Evolutionary conservation across 139 green algal genomes (phyloP).

Genomic region (Chlorella sp.): DNA sequence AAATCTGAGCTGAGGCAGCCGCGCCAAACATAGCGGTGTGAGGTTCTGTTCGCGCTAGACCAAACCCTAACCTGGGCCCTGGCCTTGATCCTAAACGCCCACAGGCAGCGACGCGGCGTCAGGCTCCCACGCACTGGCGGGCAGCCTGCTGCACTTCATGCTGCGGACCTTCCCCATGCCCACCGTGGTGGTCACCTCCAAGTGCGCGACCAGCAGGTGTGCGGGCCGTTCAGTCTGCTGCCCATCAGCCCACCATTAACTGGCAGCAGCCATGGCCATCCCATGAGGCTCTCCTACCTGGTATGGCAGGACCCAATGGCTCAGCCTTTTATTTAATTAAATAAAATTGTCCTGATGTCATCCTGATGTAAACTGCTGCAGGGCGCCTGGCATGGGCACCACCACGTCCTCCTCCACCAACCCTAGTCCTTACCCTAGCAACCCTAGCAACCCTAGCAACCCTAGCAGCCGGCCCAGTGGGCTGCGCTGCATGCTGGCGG

Average conservation of each 20-base stretch:
- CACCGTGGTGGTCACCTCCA: neutral
- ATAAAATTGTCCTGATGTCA: neutral
- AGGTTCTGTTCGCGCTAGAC: no score
- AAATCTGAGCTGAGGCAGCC: no score
- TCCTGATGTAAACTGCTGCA: neutral
- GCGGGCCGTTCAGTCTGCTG: neutral
- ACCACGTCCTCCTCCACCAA: neutral
- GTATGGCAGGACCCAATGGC: no score
- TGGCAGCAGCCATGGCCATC: neutral
- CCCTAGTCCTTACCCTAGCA: neutral
- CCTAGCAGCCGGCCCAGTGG: neutral
- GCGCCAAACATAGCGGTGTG: no score
- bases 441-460: no score
- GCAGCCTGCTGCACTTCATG: neutral
- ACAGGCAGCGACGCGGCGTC: no score
- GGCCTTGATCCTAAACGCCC: no score
- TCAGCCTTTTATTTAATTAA: no score
- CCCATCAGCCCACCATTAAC: neutral
- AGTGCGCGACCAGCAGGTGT: neutral
- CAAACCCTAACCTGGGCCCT: no score
- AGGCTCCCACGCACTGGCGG: neutral
- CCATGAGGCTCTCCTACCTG: no score
- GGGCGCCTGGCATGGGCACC: neutral
- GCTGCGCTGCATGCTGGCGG: neutral
- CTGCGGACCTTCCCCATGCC: neutral